Evolutionary conservation across 257 asterid species (phyloP), one percentile per base, ranked within the genome.

Genomic region (Penstemon davidsonii): DNA sequence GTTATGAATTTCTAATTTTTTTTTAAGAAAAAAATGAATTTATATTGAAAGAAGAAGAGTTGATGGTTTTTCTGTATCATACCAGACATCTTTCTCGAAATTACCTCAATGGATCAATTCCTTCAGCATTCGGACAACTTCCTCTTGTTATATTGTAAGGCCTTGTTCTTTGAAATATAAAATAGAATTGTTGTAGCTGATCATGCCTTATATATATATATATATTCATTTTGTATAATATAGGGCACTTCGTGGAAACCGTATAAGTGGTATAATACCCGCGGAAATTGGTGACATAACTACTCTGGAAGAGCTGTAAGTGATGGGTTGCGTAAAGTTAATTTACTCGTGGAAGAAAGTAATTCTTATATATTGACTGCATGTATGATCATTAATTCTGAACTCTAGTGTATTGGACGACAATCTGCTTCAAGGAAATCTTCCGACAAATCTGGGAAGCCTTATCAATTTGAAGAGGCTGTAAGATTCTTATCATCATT

Each of bases 161-260:
- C 57, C 37, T 44, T 63, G 15, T 45, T 44, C 7, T 40, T 3
- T 15, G 36, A 39, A 47, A 50, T 49, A 33, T 65, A n/a, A 57
- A 12, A 44, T 13, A 12, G 54, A 45, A 10, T 42, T 11, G 19
- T 54, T n/a, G n/a, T n/a, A n/a, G n/a, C n/a, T n/a, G n/a, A n/a
- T n/a, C n/a, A n/a, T n/a, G n/a, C n/a, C n/a, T n/a, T n/a, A 55
- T 7, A 53, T 41, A 4, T n/a, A n/a, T n/a, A n/a, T n/a, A n/a
- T n/a, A n/a, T n/a, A n/a, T n/a, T 41, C 52, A 13, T 66, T 59
- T 69, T 61, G 52, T 47, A 64, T 55, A 57, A 60, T 39, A 51
- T 76, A 93, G 99, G 77, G 71, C 91, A 47, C 82, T 93, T 67
- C 12, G 87, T 64, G 97, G 95, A 61, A 93, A 93, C 76, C 92